A percentile compares a stretch with the other conserved stretches of the same genome.
These are phyloP conservation scores for Torulaspora microellipsoides DNA, from an alignment of 805 yeast genomes.

Conservation along the genomic window DNA sequence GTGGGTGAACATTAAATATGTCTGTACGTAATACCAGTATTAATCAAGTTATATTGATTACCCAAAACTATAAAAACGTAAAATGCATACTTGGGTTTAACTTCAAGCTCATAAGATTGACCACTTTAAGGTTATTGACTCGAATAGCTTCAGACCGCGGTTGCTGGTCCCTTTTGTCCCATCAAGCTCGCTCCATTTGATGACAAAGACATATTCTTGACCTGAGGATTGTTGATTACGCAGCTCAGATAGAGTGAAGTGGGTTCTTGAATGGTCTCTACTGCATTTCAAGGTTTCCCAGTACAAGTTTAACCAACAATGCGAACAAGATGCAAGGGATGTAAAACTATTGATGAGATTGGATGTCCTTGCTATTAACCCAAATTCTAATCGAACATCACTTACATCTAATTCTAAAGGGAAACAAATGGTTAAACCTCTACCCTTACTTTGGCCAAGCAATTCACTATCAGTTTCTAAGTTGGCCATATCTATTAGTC, in stretches of 20 bases:
- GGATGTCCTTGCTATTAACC: constrained; percentile 15
- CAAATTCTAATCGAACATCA: constrained; percentile 29
- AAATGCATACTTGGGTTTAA: too few relatives aligned
- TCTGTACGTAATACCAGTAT: neutral
- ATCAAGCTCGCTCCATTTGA: constrained; percentile 53
- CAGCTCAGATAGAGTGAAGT: constrained; percentile 15
- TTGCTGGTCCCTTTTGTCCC: constrained; percentile 60
- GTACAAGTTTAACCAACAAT: constrained; percentile 42
- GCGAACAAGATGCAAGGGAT: constrained; percentile 24
- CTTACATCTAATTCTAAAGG: constrained; percentile 10
- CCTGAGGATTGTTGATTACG: constrained; percentile 15
- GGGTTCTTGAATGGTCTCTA: constrained; percentile 9
- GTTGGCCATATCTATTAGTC: constrained; percentile 10
- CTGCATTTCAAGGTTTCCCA: constrained; percentile 37
- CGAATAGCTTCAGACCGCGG: constrained; percentile 52
- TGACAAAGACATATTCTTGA: constrained; percentile 12
- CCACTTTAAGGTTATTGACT: constrained; percentile 40
- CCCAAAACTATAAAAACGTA: too few relatives aligned
- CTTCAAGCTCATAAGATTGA: neutral
- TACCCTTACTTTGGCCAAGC: constrained; percentile 5
- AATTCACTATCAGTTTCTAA: constrained; percentile 14
- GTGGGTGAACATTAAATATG: constrained; percentile 39
- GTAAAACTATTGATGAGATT: constrained; percentile 17
- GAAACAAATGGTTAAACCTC: constrained; percentile 7
- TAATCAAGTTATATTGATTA: too few relatives aligned